Base-by-base conservation (phyloP, 768 basidiomycete genomes). In the Hortiboletus campestris region DNA sequence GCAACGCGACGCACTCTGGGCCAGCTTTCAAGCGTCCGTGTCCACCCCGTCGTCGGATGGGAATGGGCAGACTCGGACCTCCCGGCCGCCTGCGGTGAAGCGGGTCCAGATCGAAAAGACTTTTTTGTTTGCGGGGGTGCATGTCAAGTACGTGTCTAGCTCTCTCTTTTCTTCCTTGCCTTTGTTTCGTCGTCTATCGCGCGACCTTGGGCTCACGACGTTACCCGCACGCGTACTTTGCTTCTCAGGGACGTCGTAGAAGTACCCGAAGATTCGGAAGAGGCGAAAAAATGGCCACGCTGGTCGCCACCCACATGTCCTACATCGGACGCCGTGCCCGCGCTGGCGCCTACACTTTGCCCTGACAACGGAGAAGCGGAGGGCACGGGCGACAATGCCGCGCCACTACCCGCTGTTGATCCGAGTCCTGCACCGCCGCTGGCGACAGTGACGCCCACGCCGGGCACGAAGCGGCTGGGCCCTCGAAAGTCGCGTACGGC, bases 51-150 rank as follows among this genome's bases (percentile, higher is more conserved):
- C 25, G n/a, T 44, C 49, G 55, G 60, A 38, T 54, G 49, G n/a
- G 61, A 36, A 6, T 17, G 17, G 36, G 14, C 6, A 36, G n/a
- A n/a, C n/a, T n/a, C n/a, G n/a, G n/a, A n/a, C n/a, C n/a, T n/a
- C n/a, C n/a, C n/a, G n/a, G 25, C 54, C 61, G 2, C 56, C 60
- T 14, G 47, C 67, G n/a, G 68, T 62, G 58, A 79, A 74, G 50
- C 75, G 76, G 61, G 78, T 94, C 35, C 88, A 85, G 70, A 74
- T 94, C 45, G 80, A 84, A 67, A 88, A 84, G 65, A 79, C 76
- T 35, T 88, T 84, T 68, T 68, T 81, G 34, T 94, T 88, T 63
- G 91, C 90, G 1, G 92, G 91, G 22, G 85, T 93, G 56, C 81
- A 85, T 32, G 76, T 87, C 44, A 73, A 78, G 92, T 93, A 69